Evolutionary conservation across 2,329 filamentous ascomycete genomes (phyloP).

Genomic region (Dactylella cylindrospora): DNA sequence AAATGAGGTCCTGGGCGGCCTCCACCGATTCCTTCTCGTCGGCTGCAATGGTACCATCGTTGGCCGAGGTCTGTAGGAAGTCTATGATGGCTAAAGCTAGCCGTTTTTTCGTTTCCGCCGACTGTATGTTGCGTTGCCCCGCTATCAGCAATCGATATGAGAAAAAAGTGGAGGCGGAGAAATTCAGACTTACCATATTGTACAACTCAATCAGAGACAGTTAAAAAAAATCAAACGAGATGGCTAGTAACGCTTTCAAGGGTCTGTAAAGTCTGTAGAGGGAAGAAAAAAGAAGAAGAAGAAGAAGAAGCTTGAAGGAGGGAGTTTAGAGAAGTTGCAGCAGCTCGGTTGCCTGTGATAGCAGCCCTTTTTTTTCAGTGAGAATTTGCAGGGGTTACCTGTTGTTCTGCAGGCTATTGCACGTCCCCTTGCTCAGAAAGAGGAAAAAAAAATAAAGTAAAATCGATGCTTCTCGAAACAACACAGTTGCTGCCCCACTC

Average conservation of each 20-base stretch:
- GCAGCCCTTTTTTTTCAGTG: no score
- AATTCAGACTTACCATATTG: no score
- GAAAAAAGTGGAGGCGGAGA: no score
- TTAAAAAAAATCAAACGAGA: no score
- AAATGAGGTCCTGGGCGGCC: constrained; percentile 89
- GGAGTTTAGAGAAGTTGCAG: not conserved
- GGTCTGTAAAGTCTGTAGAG: not conserved
- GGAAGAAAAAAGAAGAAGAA: not conserved
- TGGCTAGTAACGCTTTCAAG: no score
- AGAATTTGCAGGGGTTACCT: no score
- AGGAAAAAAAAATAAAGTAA: constrained; percentile 34
- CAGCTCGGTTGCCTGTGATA: not conserved
- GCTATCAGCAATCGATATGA: constrained; percentile 19
- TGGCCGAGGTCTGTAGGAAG: constrained; percentile 80
- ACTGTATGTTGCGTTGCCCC: constrained; percentile 35
- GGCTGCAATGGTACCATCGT: constrained; percentile 80
- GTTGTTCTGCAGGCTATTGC: no score
- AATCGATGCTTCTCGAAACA: constrained; percentile 11
- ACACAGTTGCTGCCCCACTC: no score
- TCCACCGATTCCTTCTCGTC: constrained; percentile 95
- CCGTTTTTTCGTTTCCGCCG: constrained; percentile 69
- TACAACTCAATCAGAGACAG: no score
- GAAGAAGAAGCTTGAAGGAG: not conserved
- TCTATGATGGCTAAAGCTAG: constrained; percentile 96
- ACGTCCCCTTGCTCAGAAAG: constrained; percentile 32